Conservation (phyloP, 345 rosid species). For the Boechera retrofracta region DNA sequence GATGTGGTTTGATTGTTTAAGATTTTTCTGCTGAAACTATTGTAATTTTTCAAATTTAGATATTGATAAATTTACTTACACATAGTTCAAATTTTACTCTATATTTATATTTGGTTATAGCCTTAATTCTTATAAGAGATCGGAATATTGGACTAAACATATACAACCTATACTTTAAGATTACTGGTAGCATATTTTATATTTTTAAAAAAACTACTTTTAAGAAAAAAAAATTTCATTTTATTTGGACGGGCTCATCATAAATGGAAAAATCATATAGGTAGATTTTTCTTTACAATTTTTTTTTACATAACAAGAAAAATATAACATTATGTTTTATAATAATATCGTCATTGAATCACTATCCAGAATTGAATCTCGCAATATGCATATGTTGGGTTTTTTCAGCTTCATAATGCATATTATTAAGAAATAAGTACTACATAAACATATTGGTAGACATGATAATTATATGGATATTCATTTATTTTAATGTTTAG, state of each 20-base stretch:
- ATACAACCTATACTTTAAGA: neutral
- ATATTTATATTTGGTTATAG: neutral
- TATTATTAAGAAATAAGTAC: too few relatives aligned
- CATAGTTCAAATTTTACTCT: neutral
- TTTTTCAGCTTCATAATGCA: neutral
- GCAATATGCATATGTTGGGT: neutral
- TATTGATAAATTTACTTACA: neutral
- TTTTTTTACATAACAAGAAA: too few relatives aligned
- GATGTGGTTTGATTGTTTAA: neutral
- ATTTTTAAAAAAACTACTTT: neutral
- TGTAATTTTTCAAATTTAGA: neutral
- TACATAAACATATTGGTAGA: neutral
- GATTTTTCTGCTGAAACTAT: neutral
- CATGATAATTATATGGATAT: neutral
- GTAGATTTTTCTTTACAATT: too few relatives aligned
- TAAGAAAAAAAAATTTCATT: neutral
- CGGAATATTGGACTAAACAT: neutral
- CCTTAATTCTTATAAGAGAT: neutral
- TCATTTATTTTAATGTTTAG: neutral
- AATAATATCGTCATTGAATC: neutral
- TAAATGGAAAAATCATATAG: too few relatives aligned
- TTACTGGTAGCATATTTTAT: too few relatives aligned
- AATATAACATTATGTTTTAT: too few relatives aligned
- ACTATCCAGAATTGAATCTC: neutral
- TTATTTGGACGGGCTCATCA: neutral